A percentile compares a stretch with the other conserved stretches of the same genome.
phyloP scores from a whole-genome alignment of 2,329 filamentous ascomycete genomes.

The Pseudofabraea citricarpa region DNA sequence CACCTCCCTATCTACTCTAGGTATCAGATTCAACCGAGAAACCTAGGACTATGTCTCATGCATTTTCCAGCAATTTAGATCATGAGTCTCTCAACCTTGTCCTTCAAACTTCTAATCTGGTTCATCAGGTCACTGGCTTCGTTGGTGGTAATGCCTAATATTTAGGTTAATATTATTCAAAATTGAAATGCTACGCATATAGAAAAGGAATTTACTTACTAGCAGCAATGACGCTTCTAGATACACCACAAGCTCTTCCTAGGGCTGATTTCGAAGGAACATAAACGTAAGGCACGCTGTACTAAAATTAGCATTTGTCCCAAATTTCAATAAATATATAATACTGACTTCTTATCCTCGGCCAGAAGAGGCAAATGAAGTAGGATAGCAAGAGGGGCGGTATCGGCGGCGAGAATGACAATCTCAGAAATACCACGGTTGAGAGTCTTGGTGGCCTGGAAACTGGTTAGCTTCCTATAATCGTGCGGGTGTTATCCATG shows the following conservation, averaged over 20 bases:
- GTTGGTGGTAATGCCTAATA: conserved; percentile 92
- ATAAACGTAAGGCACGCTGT: conserved; percentile 64
- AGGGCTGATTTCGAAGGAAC: conserved; percentile 80
- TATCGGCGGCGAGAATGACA: conserved; percentile 85
- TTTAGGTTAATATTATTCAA: too few species aligned
- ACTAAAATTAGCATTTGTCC: conserved; percentile 24
- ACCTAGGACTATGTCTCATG: conserved; percentile 1
- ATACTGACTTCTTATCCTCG: conserved; percentile 58
- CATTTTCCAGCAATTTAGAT: conserved; percentile 54
- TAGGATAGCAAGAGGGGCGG: conserved; percentile 79
- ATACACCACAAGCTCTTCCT: conserved; percentile 85
- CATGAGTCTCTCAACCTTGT: conserved; percentile 93
- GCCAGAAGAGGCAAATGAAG: conserved; percentile 84
- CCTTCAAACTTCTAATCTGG: conserved; percentile 84
- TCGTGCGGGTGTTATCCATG: too few species aligned
- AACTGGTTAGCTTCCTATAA: not conserved
- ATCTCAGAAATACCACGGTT: conserved; percentile 90
- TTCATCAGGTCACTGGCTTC: conserved; percentile 81
- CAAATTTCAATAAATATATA: conserved; percentile 33
- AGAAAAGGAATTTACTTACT: too few species aligned
- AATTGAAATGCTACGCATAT: too few species aligned
- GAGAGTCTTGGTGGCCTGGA: conserved; percentile 39
- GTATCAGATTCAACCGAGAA: too few species aligned
- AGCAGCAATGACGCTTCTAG: conserved; percentile 78
- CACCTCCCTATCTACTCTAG: too few species aligned